Base-by-base conservation (phyloP, 2,329 filamentous ascomycete species). In the Byssothecium circinans region DNA sequence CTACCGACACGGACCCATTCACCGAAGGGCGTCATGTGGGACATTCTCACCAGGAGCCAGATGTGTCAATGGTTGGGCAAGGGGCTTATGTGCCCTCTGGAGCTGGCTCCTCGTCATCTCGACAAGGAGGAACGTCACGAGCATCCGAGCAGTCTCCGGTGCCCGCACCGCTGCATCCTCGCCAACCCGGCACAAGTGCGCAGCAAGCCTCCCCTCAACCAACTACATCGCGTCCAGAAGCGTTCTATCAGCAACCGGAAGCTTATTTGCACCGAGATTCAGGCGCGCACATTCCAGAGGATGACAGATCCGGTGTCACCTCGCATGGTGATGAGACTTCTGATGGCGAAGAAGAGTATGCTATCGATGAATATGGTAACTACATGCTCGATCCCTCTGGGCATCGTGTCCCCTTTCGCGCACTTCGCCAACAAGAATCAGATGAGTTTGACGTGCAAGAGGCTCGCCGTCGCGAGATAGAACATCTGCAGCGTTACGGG, bases 1-100 rank as follows among this genome's bases (percentile, higher is more conserved):
- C 81, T 11, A 81, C 81, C 2, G 79, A 80, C 45, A 83, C 81
- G 0, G 83, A 87, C 58, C 83, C 83, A 0, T 86, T 85, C 60
- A 79, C 78, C 2, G 83, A 85, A 56, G 66, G 50, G 3, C 66
- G 57, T 5, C 62, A 57, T 40, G 44, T 17, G 18, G 27, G 43
- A 17, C 45, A 52, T 8, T 47, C 51, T 15, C 65, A 55, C 15
- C 62, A 64, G 17, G 66, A 70, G 34, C 62, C 65, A 5, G 64
- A 70, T n/a, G 54, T 57, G 2, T 51, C 67, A 41, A 57, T 63
- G 12, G 53, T 71, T 10, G 57, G 60, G 2, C 65, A 67, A 49
- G 68, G 68, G n/a, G 58, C 64, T 8, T 70, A 70, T 44, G 51
- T 65, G 18, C 68, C 68, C 0, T 61, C 61, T n/a, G 65, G 65